phyloP scores from a whole-genome alignment of 352 stramenopile species.

The Blastocystis sp. region DNA sequence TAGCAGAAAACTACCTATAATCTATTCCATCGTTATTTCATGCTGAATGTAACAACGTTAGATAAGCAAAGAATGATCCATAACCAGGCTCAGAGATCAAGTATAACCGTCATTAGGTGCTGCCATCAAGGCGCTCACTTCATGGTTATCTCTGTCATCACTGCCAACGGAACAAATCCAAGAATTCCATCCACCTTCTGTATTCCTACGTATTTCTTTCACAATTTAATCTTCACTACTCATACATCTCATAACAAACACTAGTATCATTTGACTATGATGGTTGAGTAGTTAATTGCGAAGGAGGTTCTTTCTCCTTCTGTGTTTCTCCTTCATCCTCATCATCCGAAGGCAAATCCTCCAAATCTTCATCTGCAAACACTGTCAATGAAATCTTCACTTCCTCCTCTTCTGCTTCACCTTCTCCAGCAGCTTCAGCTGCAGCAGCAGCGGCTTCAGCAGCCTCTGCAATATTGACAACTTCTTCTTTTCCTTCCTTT shows the following conservation, averaged over 20 bases:
- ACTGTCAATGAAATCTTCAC: slow-evolving; percentile 55
- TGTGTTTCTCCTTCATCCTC: slow-evolving; percentile 21
- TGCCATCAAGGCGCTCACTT: slow-evolving; percentile 38
- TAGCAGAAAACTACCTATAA: not conserved
- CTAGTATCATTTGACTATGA: too few species aligned
- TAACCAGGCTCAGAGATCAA: slow-evolving; percentile 50
- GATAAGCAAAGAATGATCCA: not conserved
- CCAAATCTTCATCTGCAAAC: slow-evolving; percentile 52
- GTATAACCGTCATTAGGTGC: slow-evolving; percentile 40
- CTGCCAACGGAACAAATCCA: not conserved
- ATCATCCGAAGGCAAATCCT: not conserved
- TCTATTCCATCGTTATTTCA: not conserved
- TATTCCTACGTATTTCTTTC: too few species aligned
- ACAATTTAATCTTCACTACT: too few species aligned
- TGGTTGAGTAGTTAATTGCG: not conserved
- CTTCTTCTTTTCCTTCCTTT: not conserved
- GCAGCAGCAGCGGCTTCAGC: slow-evolving; percentile 27
- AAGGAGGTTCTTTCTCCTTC: not conserved
- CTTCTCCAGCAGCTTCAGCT: not conserved
- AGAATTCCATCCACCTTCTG: too few species aligned
- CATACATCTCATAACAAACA: too few species aligned
- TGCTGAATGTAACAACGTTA: not conserved
- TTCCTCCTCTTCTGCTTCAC: not conserved
- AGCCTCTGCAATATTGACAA: slow-evolving; percentile 18
- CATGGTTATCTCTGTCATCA: not conserved